Evolutionary conservation across 2,329 filamentous ascomycete genomes (phyloP).

Genomic region (Rugonectria rugulosa): DNA sequence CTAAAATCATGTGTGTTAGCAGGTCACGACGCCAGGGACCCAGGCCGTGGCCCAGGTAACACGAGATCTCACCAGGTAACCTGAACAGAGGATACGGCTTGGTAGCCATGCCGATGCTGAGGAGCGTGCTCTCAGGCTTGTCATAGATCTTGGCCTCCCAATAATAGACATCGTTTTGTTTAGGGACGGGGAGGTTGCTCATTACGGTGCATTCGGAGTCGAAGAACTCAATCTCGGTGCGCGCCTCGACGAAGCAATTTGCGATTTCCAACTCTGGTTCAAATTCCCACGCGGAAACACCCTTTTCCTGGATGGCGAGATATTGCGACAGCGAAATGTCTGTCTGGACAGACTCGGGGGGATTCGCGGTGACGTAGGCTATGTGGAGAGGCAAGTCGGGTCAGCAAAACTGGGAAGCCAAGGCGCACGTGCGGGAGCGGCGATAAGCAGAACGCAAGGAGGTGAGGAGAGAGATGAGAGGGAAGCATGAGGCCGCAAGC

Average conservation of each 20-base stretch:
- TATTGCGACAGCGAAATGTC: constrained; percentile 98
- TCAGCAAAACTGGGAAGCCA: constrained; percentile 24
- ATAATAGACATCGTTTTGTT: constrained; percentile 99
- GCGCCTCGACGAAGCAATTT: constrained; percentile 96
- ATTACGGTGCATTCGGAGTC: constrained; percentile 97
- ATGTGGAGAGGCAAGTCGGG: constrained; percentile 13
- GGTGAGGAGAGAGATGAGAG: background rate
- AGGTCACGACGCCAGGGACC: constrained; percentile 4
- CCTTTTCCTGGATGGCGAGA: constrained; percentile 98
- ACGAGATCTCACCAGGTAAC: constrained; percentile 75
- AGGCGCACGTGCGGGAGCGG: constrained; percentile 2
- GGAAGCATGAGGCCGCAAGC: background rate
- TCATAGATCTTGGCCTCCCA: constrained; percentile 99
- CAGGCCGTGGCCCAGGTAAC: constrained; percentile 8
- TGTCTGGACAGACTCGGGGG: constrained; percentile 92
- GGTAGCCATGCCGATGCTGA: constrained; percentile 93
- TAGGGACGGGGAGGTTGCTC: constrained; percentile 94
- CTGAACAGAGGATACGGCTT: constrained; percentile 97
- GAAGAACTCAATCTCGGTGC: constrained; percentile 98
- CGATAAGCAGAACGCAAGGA: constrained; percentile 3
- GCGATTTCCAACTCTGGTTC: constrained; percentile 99
- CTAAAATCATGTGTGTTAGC: constrained; percentile 48
- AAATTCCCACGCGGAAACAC: constrained; percentile 99
- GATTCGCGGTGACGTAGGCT: constrained; percentile 95
- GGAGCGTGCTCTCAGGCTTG: constrained; percentile 85